phyloP scores from a whole-genome alignment of 208 protist species.

The Blechomonas ayalai region DNA sequence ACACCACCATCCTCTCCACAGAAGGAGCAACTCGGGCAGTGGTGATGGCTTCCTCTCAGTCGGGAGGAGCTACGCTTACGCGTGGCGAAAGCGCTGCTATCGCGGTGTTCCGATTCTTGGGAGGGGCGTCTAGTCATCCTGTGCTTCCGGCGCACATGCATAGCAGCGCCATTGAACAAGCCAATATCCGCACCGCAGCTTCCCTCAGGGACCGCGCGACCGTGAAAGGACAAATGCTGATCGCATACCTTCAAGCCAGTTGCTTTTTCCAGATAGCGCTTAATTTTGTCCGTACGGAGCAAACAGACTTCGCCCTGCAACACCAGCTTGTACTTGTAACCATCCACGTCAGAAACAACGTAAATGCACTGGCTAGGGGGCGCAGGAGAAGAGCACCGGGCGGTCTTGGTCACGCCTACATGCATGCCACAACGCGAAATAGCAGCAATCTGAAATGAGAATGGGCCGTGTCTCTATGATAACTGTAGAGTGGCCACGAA shows the following conservation, averaged over 20 bases:
- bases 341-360: constrained; percentile 67
- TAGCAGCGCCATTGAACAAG: constrained; percentile 42
- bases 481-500: background rate
- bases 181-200: constrained; percentile 36
- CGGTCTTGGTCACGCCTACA: constrained; percentile 2
- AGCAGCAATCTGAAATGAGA: no score
- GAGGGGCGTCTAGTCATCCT: no score
- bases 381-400: no score
- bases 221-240: constrained; percentile 55
- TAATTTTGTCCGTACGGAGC: constrained; percentile 44
- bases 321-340: constrained; percentile 78
- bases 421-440: background rate
- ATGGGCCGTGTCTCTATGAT: no score
- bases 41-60: no score
- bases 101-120: no score
- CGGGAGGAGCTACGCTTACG: no score
- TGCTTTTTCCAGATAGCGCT: constrained; percentile 61
- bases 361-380: constrained; percentile 19
- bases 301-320: constrained; percentile 52
- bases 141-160: no score
- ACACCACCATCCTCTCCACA: no score
- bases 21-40: no score
- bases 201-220: constrained; percentile 14
- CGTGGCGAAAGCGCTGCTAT: no score
- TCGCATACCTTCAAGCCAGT: constrained; percentile 27